Percentiles rank a stretch among this genome's conserved stretches.
Evolutionary conservation across 441 rosid species (phyloP).

Genomic region (Lepidium campestre): DNA sequence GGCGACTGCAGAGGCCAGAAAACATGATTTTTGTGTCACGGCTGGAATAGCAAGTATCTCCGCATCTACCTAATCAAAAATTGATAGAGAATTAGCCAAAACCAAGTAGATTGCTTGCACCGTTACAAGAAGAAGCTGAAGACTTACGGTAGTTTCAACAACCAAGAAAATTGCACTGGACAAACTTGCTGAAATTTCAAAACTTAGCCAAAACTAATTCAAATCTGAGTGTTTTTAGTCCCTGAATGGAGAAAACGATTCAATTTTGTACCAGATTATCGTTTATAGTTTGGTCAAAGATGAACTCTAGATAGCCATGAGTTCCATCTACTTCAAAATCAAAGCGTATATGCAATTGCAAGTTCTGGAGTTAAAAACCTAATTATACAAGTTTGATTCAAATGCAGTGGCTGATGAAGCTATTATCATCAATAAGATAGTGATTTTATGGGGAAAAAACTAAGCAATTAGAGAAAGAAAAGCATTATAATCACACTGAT

Average conservation of each 20-base stretch:
- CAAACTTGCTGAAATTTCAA: conserved; percentile 57
- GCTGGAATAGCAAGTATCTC: conserved; percentile 95
- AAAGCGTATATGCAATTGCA: no score
- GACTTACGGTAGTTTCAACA: conserved; percentile 75
- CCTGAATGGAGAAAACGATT: background rate
- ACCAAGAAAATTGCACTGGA: conserved; percentile 78
- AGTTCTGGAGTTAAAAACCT: no score
- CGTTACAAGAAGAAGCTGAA: background rate
- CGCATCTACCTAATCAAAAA: conserved; percentile 65
- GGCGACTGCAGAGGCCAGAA: conserved; percentile 74
- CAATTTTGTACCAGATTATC: conserved; percentile 62
- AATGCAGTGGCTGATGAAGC: no score
- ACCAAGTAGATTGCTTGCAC: background rate
- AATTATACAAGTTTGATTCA: no score
- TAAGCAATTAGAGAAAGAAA: no score
- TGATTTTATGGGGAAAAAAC: no score
- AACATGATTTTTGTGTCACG: conserved; percentile 86
- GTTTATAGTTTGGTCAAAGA: no score
- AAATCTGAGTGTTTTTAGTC: background rate
- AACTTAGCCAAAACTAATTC: background rate
- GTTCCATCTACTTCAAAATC: no score
- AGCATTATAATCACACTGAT: no score
- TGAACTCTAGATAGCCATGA: no score
- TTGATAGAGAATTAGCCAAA: background rate
- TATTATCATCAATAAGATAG: no score